These are phyloP conservation scores for Jaminaea rosea DNA, from an alignment of 1,284 basidiomycete species.

Conservation along the genomic window DNA sequence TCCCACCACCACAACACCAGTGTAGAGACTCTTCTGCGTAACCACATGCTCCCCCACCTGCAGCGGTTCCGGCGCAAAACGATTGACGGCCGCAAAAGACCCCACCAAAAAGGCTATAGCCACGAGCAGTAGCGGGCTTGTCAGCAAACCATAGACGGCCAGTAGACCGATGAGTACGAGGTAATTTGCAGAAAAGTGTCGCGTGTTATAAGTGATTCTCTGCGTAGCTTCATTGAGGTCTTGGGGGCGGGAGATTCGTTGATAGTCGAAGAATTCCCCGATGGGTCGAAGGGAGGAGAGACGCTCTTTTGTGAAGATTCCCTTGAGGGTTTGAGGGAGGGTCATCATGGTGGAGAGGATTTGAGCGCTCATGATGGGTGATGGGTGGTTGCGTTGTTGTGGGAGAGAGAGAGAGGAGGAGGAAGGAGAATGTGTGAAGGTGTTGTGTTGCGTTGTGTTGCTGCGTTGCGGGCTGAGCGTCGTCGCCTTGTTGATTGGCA, in stretches of 20 bases:
- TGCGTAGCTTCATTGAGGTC: slow-evolving; percentile 57
- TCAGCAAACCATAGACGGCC: slow-evolving; percentile 82
- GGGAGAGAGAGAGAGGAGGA: too few species aligned
- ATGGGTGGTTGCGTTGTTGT: too few species aligned
- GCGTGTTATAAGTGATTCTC: slow-evolving; percentile 84
- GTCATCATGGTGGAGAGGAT: slow-evolving; percentile 18
- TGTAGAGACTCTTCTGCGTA: slow-evolving; percentile 64
- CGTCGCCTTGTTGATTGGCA: too few species aligned
- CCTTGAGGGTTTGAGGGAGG: slow-evolving; percentile 33
- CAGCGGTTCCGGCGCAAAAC: slow-evolving; percentile 53
- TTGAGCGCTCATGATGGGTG: too few species aligned
- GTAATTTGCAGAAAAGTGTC: slow-evolving; percentile 60
- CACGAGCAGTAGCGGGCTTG: slow-evolving; percentile 70
- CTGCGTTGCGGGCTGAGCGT: too few species aligned
- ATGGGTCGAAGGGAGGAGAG: slow-evolving; percentile 71
- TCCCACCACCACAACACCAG: slow-evolving; percentile 49
- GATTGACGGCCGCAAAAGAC: slow-evolving; percentile 82
- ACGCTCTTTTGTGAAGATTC: slow-evolving; percentile 59
- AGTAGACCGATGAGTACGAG: slow-evolving; percentile 69
- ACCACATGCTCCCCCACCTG: slow-evolving; percentile 68
- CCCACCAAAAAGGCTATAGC: slow-evolving; percentile 80
- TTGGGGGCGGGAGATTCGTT: slow-evolving; percentile 64
- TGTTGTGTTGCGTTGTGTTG: too few species aligned
- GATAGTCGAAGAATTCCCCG: slow-evolving; percentile 63
- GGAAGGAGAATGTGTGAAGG: too few species aligned